Percentiles rank a stretch among this genome's conserved stretches.
Conservation (phyloP, 805 yeast genomes). For the Schwanniomyces sp. region DNA sequence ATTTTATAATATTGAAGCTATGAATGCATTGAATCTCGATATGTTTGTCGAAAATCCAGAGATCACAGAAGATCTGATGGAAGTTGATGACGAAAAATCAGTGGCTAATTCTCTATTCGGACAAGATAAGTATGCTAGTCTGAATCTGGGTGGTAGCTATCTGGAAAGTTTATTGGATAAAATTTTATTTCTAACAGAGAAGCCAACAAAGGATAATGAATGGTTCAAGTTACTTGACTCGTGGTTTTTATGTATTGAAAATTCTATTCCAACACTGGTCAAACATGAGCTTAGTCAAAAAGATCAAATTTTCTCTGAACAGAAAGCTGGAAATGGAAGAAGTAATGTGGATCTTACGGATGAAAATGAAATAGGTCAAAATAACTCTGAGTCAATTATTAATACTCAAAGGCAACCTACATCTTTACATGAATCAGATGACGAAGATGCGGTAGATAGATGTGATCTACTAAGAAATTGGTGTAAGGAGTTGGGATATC, state of each 20-base stretch:
- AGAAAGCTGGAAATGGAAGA: conserved; percentile 20
- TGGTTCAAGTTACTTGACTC: conserved; percentile 6
- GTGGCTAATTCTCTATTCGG: conserved; percentile 1
- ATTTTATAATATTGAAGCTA: conserved; percentile 20
- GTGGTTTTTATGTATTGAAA: conserved; percentile 15
- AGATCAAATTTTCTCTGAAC: conserved; percentile 35
- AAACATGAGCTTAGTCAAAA: conserved; percentile 30
- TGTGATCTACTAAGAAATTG: conserved; percentile 12
- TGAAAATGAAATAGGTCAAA: background rate
- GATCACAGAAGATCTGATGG: conserved; percentile 5
- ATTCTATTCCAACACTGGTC: conserved; percentile 28
- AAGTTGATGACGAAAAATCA: conserved; percentile 8
- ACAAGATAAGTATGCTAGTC: conserved; percentile 1
- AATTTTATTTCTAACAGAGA: conserved; percentile 4
- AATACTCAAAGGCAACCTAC: background rate
- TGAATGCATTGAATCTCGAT: conserved; percentile 13
- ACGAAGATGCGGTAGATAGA: conserved; percentile 14
- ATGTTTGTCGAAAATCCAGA: background rate
- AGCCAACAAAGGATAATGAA: conserved; percentile 5
- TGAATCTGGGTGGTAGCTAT: background rate
- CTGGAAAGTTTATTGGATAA: background rate
- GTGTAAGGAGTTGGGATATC: conserved; percentile 11
- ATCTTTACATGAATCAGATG: conserved; percentile 11
- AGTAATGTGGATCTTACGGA: background rate
- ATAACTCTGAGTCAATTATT: background rate